phyloP scores from a whole-genome alignment of 2,329 filamentous ascomycete genomes.

The Juglanconis juglandina region DNA sequence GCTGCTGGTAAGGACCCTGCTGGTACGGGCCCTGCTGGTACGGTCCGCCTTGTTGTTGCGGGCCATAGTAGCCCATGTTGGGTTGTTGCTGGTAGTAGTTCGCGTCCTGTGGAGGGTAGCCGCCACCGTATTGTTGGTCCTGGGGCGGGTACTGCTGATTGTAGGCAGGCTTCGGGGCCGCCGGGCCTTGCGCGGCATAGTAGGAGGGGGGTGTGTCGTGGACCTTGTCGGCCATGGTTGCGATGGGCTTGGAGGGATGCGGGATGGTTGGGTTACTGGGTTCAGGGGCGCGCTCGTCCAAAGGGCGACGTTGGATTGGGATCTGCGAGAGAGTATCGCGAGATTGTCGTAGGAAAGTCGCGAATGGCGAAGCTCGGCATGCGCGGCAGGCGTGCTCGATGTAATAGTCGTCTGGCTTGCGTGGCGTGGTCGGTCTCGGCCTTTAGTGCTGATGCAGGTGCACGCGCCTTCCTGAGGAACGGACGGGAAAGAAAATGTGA shows the following conservation, averaged over 20 bases:
- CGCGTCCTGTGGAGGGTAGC: constrained; percentile 7
- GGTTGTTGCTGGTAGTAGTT: constrained; percentile 11
- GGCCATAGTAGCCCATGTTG: constrained; percentile 10
- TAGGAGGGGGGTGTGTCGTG: constrained; percentile 16
- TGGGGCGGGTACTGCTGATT: constrained; percentile 8
- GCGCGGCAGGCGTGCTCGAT: neutral
- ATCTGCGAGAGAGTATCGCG: neutral
- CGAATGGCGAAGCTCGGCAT: neutral
- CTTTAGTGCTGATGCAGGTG: too few relatives aligned
- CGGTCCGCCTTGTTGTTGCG: neutral
- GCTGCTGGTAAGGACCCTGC: neutral
- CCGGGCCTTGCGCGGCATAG: constrained; percentile 5
- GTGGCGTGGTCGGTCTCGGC: neutral
- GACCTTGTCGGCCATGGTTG: constrained; percentile 13
- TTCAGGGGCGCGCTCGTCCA: neutral
- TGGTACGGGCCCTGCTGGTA: constrained; percentile 5
- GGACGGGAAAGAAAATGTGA: too few relatives aligned
- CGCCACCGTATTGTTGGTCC: constrained; percentile 2
- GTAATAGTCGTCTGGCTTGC: neutral
- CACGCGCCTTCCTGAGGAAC: too few relatives aligned
- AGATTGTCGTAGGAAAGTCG: neutral
- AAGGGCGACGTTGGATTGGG: neutral
- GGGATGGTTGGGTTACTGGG: too few relatives aligned
- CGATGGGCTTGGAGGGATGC: neutral
- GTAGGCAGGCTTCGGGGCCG: constrained; percentile 15